Evolutionary conservation across 192 early-diverging fungal species (phyloP).

Genomic region (Borealophlyctis nickersoniae): DNA sequence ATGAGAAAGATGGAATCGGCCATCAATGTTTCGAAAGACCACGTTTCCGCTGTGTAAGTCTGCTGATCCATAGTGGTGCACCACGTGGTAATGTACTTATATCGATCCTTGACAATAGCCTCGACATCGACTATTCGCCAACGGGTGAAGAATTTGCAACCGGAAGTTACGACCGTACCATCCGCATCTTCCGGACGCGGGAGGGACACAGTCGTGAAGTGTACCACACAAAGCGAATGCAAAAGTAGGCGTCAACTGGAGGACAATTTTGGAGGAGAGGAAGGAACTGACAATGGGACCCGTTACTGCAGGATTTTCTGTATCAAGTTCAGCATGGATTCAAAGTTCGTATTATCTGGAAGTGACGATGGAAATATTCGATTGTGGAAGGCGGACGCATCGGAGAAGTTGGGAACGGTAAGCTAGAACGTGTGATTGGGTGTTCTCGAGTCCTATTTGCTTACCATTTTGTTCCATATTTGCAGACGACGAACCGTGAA

Average conservation of each 20-base stretch:
- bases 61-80: neutral
- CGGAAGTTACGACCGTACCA: slow-evolving; percentile 90
- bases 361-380: slow-evolving; percentile 97
- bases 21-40: slow-evolving; percentile 86
- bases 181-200: slow-evolving; percentile 81
- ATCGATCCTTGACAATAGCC: too few species aligned
- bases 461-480: slow-evolving; percentile 2
- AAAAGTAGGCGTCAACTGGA: slow-evolving; percentile 43
- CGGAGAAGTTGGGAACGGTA: slow-evolving; percentile 75
- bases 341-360: slow-evolving; percentile 90
- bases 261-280: neutral
- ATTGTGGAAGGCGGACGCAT: slow-evolving; percentile 94
- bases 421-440: slow-evolving; percentile 1
- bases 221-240: slow-evolving; percentile 99
- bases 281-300: too few species aligned
- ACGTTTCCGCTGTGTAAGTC: slow-evolving; percentile 91
- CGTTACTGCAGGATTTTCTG: slow-evolving; percentile 75
- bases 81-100: too few species aligned
- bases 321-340: slow-evolving; percentile 91
- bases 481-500: slow-evolving; percentile 61
- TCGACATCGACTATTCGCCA: slow-evolving; percentile 97
- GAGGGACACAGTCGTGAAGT: slow-evolving; percentile 84
- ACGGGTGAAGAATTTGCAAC: slow-evolving; percentile 95
- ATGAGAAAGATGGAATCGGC: slow-evolving; percentile 92
- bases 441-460: neutral